These are phyloP conservation scores for Colletotrichum costaricense DNA, from an alignment of 2,329 filamentous ascomycete genomes.

Conservation along the genomic window DNA sequence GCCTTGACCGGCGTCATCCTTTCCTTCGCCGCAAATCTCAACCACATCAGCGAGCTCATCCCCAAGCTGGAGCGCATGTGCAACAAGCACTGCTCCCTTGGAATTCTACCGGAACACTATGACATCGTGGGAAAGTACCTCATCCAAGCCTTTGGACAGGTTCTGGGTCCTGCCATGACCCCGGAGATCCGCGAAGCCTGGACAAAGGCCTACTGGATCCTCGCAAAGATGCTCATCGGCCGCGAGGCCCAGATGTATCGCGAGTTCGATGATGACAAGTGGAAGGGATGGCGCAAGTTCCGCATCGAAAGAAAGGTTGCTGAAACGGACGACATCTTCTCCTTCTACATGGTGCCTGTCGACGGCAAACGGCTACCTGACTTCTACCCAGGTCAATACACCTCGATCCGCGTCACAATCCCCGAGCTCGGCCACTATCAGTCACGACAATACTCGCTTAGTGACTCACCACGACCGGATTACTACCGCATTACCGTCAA, in stretches of 20 bases:
- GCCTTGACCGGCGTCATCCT: slow-evolving; percentile 59
- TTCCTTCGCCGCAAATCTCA: slow-evolving; percentile 78
- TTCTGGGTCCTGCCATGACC: slow-evolving; percentile 76
- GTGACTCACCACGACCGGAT: slow-evolving; percentile 69
- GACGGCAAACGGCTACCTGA: slow-evolving; percentile 70
- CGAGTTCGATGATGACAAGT: slow-evolving; percentile 61
- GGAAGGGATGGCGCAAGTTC: slow-evolving; percentile 77
- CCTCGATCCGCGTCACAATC: slow-evolving; percentile 71
- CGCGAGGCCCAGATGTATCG: slow-evolving; percentile 73
- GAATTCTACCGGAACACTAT: slow-evolving; percentile 77
- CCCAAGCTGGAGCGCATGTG: slow-evolving; percentile 68
- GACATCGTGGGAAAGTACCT: slow-evolving; percentile 77
- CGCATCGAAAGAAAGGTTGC: slow-evolving; percentile 71
- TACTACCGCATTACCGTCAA: slow-evolving; percentile 80
- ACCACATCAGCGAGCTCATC: slow-evolving; percentile 66
- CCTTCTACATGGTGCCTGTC: slow-evolving; percentile 75
- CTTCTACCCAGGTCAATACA: slow-evolving; percentile 79
- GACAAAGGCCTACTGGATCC: slow-evolving; percentile 77
- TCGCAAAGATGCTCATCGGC: slow-evolving; percentile 78
- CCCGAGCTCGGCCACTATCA: slow-evolving; percentile 69
- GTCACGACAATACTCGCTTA: slow-evolving; percentile 79
- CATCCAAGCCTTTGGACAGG: slow-evolving; percentile 72
- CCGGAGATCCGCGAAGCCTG: slow-evolving; percentile 74
- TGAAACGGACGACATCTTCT: slow-evolving; percentile 76
- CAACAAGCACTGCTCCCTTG: slow-evolving; percentile 79